phyloP scores from a whole-genome alignment of 2,329 filamentous ascomycete species.

The Pleomassaria siparia region DNA sequence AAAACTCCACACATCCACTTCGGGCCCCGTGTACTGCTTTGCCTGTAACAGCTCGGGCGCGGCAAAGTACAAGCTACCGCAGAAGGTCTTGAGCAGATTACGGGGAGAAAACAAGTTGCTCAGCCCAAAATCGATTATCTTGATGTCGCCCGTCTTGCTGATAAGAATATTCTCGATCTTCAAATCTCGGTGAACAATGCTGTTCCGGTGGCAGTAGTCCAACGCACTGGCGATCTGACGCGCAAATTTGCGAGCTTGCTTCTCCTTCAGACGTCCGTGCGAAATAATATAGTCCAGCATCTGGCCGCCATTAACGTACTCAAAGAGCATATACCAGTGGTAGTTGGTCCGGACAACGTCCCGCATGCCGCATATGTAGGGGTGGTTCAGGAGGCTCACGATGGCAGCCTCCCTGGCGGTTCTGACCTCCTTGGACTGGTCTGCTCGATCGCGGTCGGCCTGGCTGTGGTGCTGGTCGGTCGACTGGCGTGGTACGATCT shows the following conservation, averaged over 20 bases:
- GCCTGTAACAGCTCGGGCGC: slow-evolving; percentile 93
- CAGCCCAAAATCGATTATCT: slow-evolving; percentile 97
- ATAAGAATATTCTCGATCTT: slow-evolving; percentile 99
- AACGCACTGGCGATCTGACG: slow-evolving; percentile 95
- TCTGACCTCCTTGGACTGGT: slow-evolving; percentile 94
- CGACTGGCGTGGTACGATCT: slow-evolving; percentile 90
- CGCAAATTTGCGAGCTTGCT: slow-evolving; percentile 96
- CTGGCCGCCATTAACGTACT: slow-evolving; percentile 97
- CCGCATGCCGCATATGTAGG: slow-evolving; percentile 92
- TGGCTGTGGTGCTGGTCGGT: slow-evolving; percentile 76
- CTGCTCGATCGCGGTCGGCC: slow-evolving; percentile 82
- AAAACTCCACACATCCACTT: slow-evolving; percentile 98
- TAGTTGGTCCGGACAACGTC: slow-evolving; percentile 95
- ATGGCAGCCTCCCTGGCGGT: slow-evolving; percentile 96
- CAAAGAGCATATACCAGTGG: slow-evolving; percentile 99
- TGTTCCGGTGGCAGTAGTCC: slow-evolving; percentile 97
- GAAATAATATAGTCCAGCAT: slow-evolving; percentile 99
- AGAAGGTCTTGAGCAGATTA: slow-evolving; percentile 90
- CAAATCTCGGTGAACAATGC: slow-evolving; percentile 93
- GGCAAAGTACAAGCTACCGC: slow-evolving; percentile 95
- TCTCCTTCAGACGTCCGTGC: slow-evolving; percentile 95
- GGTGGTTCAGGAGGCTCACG: slow-evolving; percentile 89
- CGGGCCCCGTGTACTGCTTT: slow-evolving; percentile 89
- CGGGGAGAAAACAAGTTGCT: slow-evolving; percentile 93
- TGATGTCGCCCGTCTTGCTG: slow-evolving; percentile 98